Evolutionary conservation across 345 rosid species (phyloP).

Genomic region (Reutealis trisperma): DNA sequence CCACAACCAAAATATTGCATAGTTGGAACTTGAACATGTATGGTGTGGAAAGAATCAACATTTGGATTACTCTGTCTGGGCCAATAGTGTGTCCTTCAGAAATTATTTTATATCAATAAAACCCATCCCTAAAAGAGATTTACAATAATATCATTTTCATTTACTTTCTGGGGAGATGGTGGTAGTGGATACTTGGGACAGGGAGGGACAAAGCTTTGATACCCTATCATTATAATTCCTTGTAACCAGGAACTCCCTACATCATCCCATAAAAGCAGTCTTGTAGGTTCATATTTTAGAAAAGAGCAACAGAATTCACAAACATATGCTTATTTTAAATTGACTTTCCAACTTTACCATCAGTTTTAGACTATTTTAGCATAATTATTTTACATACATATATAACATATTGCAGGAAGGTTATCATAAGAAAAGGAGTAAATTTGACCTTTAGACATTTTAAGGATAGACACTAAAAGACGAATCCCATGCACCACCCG

Average conservation of each 20-base stretch:
- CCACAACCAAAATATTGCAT: background rate
- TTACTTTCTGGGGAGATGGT: too few species aligned
- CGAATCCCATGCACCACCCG: background rate
- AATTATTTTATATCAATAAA: background rate
- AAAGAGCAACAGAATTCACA: background rate
- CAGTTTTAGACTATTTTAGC: background rate
- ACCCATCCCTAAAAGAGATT: background rate
- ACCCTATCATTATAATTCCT: background rate
- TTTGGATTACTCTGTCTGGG: background rate
- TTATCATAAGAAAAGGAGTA: background rate
- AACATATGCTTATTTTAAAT: background rate
- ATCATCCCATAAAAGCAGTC: background rate
- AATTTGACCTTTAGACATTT: background rate
- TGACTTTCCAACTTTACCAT: background rate
- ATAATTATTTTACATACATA: too few species aligned
- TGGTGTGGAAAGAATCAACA: background rate
- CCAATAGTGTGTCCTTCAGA: background rate
- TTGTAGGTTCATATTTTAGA: background rate
- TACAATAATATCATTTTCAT: too few species aligned
- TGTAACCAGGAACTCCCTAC: background rate
- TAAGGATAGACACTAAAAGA: background rate
- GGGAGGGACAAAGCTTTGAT: background rate
- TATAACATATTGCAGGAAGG: background rate
- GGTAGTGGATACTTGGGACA: background rate
- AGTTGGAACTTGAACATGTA: background rate